Base-by-base conservation (phyloP, 768 basidiomycete species). In the Leccinellum luteum region DNA sequence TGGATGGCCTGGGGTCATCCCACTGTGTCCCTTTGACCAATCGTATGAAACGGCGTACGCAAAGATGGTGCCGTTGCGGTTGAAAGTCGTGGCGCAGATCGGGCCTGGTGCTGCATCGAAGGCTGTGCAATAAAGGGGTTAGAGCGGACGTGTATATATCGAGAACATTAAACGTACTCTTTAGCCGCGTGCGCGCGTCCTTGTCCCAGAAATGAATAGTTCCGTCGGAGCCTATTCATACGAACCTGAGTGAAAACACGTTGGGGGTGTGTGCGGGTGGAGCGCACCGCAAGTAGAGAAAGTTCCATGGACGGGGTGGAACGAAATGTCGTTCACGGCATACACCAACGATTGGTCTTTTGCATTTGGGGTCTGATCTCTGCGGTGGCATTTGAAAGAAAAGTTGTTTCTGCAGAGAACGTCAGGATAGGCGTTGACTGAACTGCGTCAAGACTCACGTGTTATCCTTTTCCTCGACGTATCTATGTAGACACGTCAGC, bases 201-300 rank as follows among this genome's bases (percentile, higher is more conserved):
- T 94, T 94, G 74, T 97, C 94, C 94, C 94, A 96, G 73, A 90
- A 92, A 79, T 92, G 89, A 69, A 94, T 86, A 3, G 88, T 88
- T 19, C 92, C 92, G 62, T 94, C 92, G 44, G 89, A 81, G 10
- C 89, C 89, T 89, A 52, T 60, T 55, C 48, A 61, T 53, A 35
- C 4, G 48, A 13, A 28, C 47, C 47, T 58, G 49, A 59, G 52
- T 23, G 41, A 57, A 30, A 59, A 67, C 65, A 70, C 64, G 56
- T 50, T 70, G 57, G 48, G 12, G 34, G 53, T 52, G 19, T 52
- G 19, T 38, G 45, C 61, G 68, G 68, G 52, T 52, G 63, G 54
- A 67, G 72, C 72, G 51, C 65, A 76, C 89, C 90, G 57, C 84
- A 88, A 21, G 90, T 94, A 28, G 87, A 88, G 70, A 93, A 94